Conservation (phyloP, 129 eudicot genomes). For the Helianthus annuus region HanXRQr2.0-SUNRISE NC_035447.2:3450605-3451104, state of each 20-base stretch:
- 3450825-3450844: constrained; percentile 77
- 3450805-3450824: constrained; percentile 11
- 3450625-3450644: background rate
- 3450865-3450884: constrained; percentile 81
- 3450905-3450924: constrained; percentile 72
- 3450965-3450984: constrained; percentile 80
- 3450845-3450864: constrained; percentile 61
- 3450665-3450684: background rate
- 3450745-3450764: background rate
- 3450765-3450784: background rate
- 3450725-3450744: background rate
- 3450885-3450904: constrained; percentile 77
- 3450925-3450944: constrained; percentile 68
- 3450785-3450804: background rate
- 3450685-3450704: background rate
- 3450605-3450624: background rate
- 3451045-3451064: constrained; percentile 1
- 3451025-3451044: background rate
- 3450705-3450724: background rate
- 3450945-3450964: constrained; percentile 72
- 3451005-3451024: constrained; percentile 9
- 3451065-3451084: background rate
- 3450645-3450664: background rate
- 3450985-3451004: constrained; percentile 92
- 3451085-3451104: background rate